Base-by-base conservation (phyloP, 1,284 basidiomycete genomes). In the Inonotus hispidus region DNA sequence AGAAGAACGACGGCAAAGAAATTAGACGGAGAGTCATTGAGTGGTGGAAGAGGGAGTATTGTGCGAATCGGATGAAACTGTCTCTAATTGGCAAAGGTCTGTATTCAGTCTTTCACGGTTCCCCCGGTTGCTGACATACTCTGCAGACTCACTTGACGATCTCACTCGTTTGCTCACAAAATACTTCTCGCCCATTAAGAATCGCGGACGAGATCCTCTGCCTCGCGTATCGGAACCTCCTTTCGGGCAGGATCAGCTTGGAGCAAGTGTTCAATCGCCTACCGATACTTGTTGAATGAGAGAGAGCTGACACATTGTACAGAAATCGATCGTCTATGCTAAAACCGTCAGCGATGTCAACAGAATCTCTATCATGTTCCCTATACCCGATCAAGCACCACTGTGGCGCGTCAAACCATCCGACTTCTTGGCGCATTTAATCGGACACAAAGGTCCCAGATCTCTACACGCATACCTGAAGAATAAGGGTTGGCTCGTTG, bases 361-460 rank as follows among this genome's bases (percentile, higher is more conserved):
- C 67, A 84, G 84, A 0, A 70, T 99, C 62, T 94, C 98, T 69
- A 81, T 99, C 50, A 87, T 87, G 2, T 97, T 97, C 75, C 93
- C 93, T n/a, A 77, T 96, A 63, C 88, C 88, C 25, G 94, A 94
- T 72, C 88, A 96, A 70, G 78, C 84, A 3, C 85, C 88, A 0
- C 77, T 86, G 50, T 97, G 90, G 84, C 80, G 84, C 38, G 79
- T 88, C 69, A 95, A 94, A 77, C 96, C 97, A 1, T 84, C 81
- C 2, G 77, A 84, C 64, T 91, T 95, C 72, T 71, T 99, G 19
- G 82, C 86, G 2, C 93, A 98, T 73, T 88, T 98, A 69, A 75
- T 98, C 54, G 97, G 97, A 0, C 96, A 99, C 72, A 97, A 99
- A 76, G 97, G 97, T 2, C 86, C 90, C 39, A 97, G 97, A 1